Conservation (phyloP, 2,329 filamentous ascomycete genomes). For the Fusarium sp. region DNA sequence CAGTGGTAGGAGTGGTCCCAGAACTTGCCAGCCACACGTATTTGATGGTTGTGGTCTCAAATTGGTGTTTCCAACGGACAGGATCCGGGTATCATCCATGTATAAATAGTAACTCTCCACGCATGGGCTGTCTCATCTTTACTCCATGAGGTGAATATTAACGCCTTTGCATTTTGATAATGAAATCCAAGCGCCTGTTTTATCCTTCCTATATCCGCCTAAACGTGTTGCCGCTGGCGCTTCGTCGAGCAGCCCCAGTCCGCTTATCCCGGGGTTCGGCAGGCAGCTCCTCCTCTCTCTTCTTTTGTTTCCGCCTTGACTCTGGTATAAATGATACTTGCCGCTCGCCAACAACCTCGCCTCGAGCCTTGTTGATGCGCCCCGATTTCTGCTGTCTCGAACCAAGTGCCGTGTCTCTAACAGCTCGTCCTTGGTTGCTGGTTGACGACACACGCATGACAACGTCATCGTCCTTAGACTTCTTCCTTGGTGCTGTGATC, state of each 20-base stretch:
- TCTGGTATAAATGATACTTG: constrained; percentile 80
- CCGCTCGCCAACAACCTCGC: constrained; percentile 71
- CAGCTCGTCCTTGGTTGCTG: constrained; percentile 69
- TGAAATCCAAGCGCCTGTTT: constrained; percentile 42
- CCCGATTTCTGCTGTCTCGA: constrained; percentile 65
- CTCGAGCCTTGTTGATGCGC: constrained; percentile 60
- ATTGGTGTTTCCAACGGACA: constrained; percentile 41
- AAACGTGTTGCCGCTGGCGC: constrained; percentile 82
- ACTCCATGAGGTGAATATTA: constrained; percentile 41
- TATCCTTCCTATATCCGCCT: constrained; percentile 67
- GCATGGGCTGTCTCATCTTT: constrained; percentile 42
- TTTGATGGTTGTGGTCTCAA: constrained; percentile 17
- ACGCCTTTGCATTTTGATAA: constrained; percentile 43
- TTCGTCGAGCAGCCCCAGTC: constrained; percentile 66
- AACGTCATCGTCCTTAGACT: constrained; percentile 57
- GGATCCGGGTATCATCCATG: constrained; percentile 50
- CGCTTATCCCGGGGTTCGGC: constrained; percentile 51
- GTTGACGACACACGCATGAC: constrained; percentile 78
- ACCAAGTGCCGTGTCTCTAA: constrained; percentile 68
- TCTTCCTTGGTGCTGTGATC: constrained; percentile 35
- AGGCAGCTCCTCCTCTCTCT: constrained; percentile 47
- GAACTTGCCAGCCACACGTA: constrained; percentile 8
- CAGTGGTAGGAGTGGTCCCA: background rate
- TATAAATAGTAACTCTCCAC: constrained; percentile 46
- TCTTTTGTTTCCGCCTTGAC: constrained; percentile 63